Percentiles rank a stretch among this genome's conserved stretches.
phyloP scores from a whole-genome alignment of 139 green algal species.

The Limnomonas spitsbergensis region DNA sequence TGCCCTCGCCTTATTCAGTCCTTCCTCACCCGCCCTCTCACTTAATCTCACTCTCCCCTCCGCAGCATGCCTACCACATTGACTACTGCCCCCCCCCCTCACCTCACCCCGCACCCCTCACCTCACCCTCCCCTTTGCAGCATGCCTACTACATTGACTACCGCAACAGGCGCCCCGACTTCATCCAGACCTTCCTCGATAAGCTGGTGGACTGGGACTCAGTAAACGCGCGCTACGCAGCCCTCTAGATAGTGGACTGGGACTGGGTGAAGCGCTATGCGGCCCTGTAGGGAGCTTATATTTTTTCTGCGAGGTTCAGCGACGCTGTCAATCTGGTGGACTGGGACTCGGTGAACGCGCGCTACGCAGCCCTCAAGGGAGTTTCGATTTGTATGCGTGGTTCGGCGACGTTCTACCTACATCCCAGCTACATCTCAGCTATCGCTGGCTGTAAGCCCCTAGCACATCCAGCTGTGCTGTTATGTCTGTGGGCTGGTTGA shows the following conservation, averaged over 20 bases:
- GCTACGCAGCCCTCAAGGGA: slow-evolving; percentile 40
- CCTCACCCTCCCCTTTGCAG: background rate
- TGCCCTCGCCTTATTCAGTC: too few relatives aligned
- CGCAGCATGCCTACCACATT: slow-evolving; percentile 22
- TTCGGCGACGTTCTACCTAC: too few relatives aligned
- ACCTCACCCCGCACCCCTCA: background rate
- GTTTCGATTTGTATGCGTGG: too few relatives aligned
- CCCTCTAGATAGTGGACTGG: too few relatives aligned
- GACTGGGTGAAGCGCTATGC: too few relatives aligned
- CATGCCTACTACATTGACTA: slow-evolving; percentile 27
- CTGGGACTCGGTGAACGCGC: slow-evolving; percentile 72
- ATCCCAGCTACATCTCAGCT: too few relatives aligned
- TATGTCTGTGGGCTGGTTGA: too few relatives aligned
- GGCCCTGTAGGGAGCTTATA: too few relatives aligned
- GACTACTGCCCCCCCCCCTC: background rate
- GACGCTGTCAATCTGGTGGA: slow-evolving; percentile 85
- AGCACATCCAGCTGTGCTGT: too few relatives aligned
- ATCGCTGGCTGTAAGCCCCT: too few relatives aligned
- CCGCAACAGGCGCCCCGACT: slow-evolving; percentile 57
- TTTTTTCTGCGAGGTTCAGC: too few relatives aligned
- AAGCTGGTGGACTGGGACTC: slow-evolving; percentile 85
- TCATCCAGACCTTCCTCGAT: slow-evolving; percentile 80
- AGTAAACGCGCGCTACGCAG: slow-evolving; percentile 55
- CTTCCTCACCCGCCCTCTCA: too few relatives aligned
- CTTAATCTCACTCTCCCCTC: background rate